These are phyloP conservation scores for Effrenium voratum DNA, from an alignment of 73 alveolate genomes.

Conservation along the genomic window DNA sequence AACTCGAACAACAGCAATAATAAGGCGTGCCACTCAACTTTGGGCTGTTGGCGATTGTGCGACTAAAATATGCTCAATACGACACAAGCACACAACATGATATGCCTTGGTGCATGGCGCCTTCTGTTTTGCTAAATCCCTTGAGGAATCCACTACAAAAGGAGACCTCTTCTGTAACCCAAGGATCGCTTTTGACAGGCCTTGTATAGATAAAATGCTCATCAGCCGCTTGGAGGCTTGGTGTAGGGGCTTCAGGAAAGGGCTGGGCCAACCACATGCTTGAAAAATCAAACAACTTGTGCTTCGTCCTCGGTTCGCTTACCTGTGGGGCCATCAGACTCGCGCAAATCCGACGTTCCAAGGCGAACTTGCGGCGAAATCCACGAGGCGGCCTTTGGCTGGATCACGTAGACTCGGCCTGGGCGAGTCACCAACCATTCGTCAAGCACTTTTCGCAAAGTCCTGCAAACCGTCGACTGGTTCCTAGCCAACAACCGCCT, in stretches of 20 bases:
- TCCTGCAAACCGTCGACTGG: not conserved
- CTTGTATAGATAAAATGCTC: not conserved
- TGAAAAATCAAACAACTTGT: not conserved
- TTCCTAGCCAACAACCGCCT: not conserved
- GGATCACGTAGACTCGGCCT: slow-evolving; percentile 56
- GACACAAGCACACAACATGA: not conserved
- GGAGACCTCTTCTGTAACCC: too few relatives aligned
- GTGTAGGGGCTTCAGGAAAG: not conserved
- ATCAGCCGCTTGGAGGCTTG: not conserved
- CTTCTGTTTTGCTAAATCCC: too few relatives aligned
- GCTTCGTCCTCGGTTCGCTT: not conserved
- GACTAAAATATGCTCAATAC: not conserved
- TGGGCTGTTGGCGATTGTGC: not conserved
- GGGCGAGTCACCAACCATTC: not conserved
- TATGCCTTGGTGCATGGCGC: not conserved
- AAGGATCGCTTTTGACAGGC: too few relatives aligned
- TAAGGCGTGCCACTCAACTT: not conserved
- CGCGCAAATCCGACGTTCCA: not conserved
- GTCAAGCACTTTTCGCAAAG: not conserved
- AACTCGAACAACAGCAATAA: not conserved
- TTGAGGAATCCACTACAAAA: too few relatives aligned
- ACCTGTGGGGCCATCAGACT: too few relatives aligned
- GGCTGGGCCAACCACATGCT: not conserved
- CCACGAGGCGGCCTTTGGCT: slow-evolving; percentile 10
- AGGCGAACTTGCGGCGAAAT: too few relatives aligned